Evolutionary conservation across 2,329 filamentous ascomycete species (phyloP).

Genomic region (Microdochium bolleyi): DNA sequence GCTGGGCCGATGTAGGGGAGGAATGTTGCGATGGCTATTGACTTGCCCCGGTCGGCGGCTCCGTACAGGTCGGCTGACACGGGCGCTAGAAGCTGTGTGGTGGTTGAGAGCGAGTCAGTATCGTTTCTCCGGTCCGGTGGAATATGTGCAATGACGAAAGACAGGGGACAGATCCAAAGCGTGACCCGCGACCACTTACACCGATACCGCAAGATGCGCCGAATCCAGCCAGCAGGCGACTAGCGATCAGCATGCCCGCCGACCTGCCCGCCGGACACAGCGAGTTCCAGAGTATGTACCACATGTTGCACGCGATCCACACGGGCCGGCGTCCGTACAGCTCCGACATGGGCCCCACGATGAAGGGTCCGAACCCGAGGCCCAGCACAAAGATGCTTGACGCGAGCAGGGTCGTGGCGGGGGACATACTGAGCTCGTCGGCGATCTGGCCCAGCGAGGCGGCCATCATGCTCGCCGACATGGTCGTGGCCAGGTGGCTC

Average conservation of each 20-base stretch:
- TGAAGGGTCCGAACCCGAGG: constrained; percentile 23
- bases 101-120: not conserved
- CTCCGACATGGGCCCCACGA: constrained; percentile 23
- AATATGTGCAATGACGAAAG: too few relatives aligned
- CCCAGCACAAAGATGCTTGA: constrained; percentile 27
- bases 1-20: constrained; percentile 48
- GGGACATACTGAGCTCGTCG: constrained; percentile 18
- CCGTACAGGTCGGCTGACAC: constrained; percentile 27
- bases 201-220: constrained; percentile 20
- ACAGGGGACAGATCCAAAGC: too few relatives aligned
- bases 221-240: constrained; percentile 16
- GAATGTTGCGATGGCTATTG: constrained; percentile 21
- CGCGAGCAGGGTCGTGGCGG: constrained; percentile 19
- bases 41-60: constrained; percentile 24
- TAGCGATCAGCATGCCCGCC: constrained; percentile 19
- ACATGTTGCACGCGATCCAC: constrained; percentile 22
- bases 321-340: constrained; percentile 23
- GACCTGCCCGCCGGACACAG: constrained; percentile 22
- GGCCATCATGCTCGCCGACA: constrained; percentile 28
- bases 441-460: constrained; percentile 23
- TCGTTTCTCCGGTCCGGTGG: too few relatives aligned
- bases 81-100: constrained; percentile 19
- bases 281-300: constrained; percentile 27
- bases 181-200: too few relatives aligned
- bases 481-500: constrained; percentile 23